phyloP scores from a whole-genome alignment of 371 early-diverging fungal species.

The Haplosporangium sp. region DNA sequence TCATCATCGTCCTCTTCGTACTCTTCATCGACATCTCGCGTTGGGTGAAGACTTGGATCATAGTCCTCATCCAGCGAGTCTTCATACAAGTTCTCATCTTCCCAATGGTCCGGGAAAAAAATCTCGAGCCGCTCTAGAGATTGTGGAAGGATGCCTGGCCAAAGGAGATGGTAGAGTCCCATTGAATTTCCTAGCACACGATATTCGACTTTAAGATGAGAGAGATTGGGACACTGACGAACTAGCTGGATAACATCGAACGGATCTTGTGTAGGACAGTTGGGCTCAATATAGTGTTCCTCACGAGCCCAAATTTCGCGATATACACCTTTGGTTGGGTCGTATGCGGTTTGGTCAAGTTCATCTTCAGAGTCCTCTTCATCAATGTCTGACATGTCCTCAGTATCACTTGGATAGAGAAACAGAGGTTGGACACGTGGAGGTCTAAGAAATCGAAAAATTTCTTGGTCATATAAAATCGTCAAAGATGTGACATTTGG shows the following conservation, averaged over 20 bases:
- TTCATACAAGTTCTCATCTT: neutral
- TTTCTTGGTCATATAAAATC: neutral
- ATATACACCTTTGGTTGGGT: neutral
- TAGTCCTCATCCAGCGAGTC: constrained; percentile 5
- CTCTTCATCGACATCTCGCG: constrained; percentile 1
- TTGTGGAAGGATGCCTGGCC: constrained; percentile 6
- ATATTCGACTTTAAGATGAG: neutral
- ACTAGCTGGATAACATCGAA: neutral
- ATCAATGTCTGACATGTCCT: neutral
- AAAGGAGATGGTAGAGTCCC: neutral
- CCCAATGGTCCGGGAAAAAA: neutral
- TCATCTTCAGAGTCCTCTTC: neutral
- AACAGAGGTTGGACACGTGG: neutral
- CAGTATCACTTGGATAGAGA: constrained; percentile 3
- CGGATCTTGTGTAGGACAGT: neutral
- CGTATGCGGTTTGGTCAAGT: no score
- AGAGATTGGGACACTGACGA: constrained; percentile 5
- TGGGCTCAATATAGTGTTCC: neutral
- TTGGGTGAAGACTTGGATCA: neutral
- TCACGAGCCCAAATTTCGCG: neutral
- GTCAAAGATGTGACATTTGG: neutral
- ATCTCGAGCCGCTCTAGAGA: constrained; percentile 2
- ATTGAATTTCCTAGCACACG: neutral
- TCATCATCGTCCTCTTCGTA: neutral
- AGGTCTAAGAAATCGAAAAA: neutral